Conservation (phyloP, 352 stramenopile species). For the Phytophthora megakarya region DNA sequence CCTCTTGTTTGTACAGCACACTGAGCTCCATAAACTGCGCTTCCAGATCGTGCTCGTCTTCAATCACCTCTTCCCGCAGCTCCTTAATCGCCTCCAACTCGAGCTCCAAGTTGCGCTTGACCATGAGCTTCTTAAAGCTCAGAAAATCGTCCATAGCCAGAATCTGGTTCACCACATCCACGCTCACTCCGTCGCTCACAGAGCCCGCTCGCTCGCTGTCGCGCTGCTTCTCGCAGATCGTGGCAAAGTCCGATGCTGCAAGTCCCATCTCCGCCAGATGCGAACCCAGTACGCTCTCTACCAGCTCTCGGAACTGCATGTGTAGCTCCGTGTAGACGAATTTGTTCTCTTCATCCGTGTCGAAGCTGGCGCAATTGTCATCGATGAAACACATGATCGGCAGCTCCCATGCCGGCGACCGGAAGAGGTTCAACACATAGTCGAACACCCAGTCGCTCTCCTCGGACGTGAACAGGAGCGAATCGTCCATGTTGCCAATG, state of each 20-base stretch:
- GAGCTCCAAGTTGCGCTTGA: conserved; percentile 91
- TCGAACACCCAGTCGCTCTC: conserved; percentile 90
- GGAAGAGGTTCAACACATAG: conserved; percentile 88
- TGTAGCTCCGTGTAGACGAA: conserved; percentile 88
- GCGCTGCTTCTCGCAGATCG: conserved; percentile 76
- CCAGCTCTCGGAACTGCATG: conserved; percentile 77
- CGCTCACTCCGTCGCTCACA: conserved; percentile 48
- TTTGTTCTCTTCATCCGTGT: conserved; percentile 91
- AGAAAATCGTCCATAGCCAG: conserved; percentile 91
- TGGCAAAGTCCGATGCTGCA: conserved; percentile 78
- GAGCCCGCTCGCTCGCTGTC: conserved; percentile 40
- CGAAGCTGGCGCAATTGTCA: conserved; percentile 88
- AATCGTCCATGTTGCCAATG: conserved; percentile 7
- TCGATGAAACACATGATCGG: conserved; percentile 91
- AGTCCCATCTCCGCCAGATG: conserved; percentile 89
- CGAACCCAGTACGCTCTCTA: conserved; percentile 77
- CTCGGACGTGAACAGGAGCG: conserved; percentile 54
- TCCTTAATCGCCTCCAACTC: conserved; percentile 89
- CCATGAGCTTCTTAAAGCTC: conserved; percentile 93
- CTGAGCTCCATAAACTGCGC: conserved; percentile 87
- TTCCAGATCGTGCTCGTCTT: conserved; percentile 50
- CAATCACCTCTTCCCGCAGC: conserved; percentile 59
- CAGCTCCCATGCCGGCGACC: conserved; percentile 87
- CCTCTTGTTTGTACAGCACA: conserved; percentile 84
- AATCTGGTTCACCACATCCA: conserved; percentile 87